Evolutionary conservation across 371 early-diverging fungal genomes (phyloP).

Genomic region (Circinella umbellata): DNA sequence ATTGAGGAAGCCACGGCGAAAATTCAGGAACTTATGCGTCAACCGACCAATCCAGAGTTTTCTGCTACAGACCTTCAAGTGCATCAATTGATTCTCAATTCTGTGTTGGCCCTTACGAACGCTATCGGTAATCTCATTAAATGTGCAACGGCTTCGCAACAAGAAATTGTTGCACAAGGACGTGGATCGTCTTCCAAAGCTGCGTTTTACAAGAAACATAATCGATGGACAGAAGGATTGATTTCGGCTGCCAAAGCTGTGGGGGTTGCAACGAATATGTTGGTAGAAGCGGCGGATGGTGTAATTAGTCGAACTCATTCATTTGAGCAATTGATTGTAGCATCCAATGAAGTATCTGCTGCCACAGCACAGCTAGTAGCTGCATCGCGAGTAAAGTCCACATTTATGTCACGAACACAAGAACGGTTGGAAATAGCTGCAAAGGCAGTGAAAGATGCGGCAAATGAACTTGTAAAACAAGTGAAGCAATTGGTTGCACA

Average conservation of each 20-base stretch:
- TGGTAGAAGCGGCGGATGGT: slow-evolving; percentile 97
- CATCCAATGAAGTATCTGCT: slow-evolving; percentile 94
- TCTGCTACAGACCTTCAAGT: slow-evolving; percentile 84
- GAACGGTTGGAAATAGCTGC: slow-evolving; percentile 91
- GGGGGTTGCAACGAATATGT: slow-evolving; percentile 85
- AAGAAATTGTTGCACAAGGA: slow-evolving; percentile 96
- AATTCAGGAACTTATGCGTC: slow-evolving; percentile 78
- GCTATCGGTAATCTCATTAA: slow-evolving; percentile 94
- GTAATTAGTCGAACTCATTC: slow-evolving; percentile 92
- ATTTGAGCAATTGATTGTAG: slow-evolving; percentile 94
- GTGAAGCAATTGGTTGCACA: slow-evolving; percentile 87
- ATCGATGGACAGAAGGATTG: slow-evolving; percentile 98
- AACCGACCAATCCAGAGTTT: slow-evolving; percentile 76
- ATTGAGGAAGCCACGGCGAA: slow-evolving; percentile 93
- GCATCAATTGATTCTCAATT: slow-evolving; percentile 87
- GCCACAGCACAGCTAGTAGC: slow-evolving; percentile 97
- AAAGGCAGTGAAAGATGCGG: slow-evolving; percentile 91
- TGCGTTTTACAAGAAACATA: slow-evolving; percentile 98
- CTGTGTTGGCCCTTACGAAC: slow-evolving; percentile 90
- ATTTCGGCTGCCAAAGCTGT: slow-evolving; percentile 97
- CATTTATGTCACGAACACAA: slow-evolving; percentile 90
- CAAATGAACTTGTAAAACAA: slow-evolving; percentile 87
- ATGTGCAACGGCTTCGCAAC: slow-evolving; percentile 92
- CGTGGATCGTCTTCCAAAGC: slow-evolving; percentile 82
- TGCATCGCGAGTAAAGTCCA: slow-evolving; percentile 94